Evolutionary conservation across 2,329 filamentous ascomycete genomes (phyloP), one percentile per base, ranked within the genome.

Genomic region (Calonectria multiphialidica): DNA sequence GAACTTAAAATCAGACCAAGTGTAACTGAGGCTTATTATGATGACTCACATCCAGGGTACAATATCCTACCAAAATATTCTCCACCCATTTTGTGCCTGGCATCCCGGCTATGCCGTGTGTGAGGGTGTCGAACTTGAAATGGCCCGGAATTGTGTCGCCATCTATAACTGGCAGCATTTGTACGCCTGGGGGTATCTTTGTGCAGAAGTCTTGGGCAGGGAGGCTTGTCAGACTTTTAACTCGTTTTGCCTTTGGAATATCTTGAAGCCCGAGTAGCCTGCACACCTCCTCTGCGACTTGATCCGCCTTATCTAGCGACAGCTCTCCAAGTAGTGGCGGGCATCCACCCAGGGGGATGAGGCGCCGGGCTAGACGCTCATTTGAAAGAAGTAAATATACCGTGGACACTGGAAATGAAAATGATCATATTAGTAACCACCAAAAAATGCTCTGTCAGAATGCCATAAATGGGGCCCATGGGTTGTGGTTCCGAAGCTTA

Each of bases 261-360:
- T 50, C 53, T 10, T 59, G 3, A 16, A 30, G 44, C 5, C 64
- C 66, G 8, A 45, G 30, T 23, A 28, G 7, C 35, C 40, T 28
- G 9, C 45, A 16, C 3, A 59, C 23, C 13, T 40, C 5, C 21
- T 37, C 23, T 2, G 62, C 64, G 8, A 21, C 18, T 7, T 16
- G 15, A 13, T 69, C 67, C 5, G 67, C 67, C 21, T 44, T 47
- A 8, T 9, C 10, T 12, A 12, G 8, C 13, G 21, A 21, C 13
- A 65, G 37, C 15, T 42, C 59, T 1, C 30, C 33, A 3, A 71
- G 30, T 2, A 59, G 61, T 3, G 55, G 70, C 1, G 65, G 70
- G 44, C 49, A 33, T 9, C 70, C 70, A 53, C 65, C 65, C 33
- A 72, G 16, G 13, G 49, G 50, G 9, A 68, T 35, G 33, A 68